Evolutionary conservation across 768 basidiomycete genomes (phyloP), one percentile per base, ranked within the genome.

Genomic region (Tylopilus intermedius): DNA sequence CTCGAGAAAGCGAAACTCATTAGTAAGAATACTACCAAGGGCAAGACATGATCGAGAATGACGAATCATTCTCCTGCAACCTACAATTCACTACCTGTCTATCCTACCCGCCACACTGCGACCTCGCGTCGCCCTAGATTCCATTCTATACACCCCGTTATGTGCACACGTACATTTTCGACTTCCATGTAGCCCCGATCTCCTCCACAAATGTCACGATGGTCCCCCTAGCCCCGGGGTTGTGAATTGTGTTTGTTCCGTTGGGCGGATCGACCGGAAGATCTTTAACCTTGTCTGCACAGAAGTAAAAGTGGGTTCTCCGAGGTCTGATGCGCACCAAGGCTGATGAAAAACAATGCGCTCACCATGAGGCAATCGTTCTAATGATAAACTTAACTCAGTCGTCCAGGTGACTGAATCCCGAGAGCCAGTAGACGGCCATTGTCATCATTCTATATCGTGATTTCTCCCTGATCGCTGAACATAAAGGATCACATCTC

Each of bases 1-100:
- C 86, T 96, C 60, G 94, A 94, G 71, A 94, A 94, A 74, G 93
- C 93, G 46, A 90, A 90, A 71, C 78, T 96, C 59, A 90, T 95
- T 72, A 85, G 88, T 73, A 96, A 94, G 77, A 84, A 79, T 13
- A 76, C 88, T 18, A 65, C 75, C 35, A 90, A 84, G 71, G 81
- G 85, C 45, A 89, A 78, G 72, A 78, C 84, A 37, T 89, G 74
- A 63, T 48, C 47, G 33, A 48, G 29, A 48, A 53, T 18, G 41
- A 38, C 45, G 18, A 18, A 18, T 49, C 45, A n/a, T 26, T 38
- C 40, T 44, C 35, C 35, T 21, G 10, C 21, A 35, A 22, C 46
- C 35, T 30, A 50, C 42, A 13, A 14, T 33, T 51, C 44, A 53
- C 44, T 32, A 22, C 54, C 53, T 51, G 48, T 37, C 48, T 41